Evolutionary conservation across 2,329 filamentous ascomycete genomes (phyloP).

Genomic region (Lasiodiplodia hormozganensis): DNA sequence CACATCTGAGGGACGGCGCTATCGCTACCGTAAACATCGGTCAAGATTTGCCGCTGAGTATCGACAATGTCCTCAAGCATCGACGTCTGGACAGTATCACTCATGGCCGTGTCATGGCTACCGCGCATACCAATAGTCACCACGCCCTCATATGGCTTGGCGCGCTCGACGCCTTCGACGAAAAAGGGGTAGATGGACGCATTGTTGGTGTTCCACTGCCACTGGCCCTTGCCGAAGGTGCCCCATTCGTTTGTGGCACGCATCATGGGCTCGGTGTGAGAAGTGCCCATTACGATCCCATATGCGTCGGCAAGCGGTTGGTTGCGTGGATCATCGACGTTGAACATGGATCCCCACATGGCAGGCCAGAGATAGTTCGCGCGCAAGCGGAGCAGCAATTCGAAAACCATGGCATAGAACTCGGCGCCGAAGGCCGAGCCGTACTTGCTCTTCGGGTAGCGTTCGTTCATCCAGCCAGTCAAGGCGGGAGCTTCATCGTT

Average conservation of each 20-base stretch:
- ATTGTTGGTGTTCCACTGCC: conserved; percentile 75
- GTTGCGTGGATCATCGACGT: conserved; percentile 72
- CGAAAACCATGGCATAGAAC: conserved; percentile 74
- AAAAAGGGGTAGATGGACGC: conserved; percentile 73
- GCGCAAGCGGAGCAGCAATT: conserved; percentile 71
- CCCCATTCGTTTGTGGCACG: conserved; percentile 62
- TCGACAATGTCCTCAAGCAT: conserved; percentile 67
- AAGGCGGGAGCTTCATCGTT: conserved; percentile 74
- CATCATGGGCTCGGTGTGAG: conserved; percentile 76
- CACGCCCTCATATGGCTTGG: conserved; percentile 70
- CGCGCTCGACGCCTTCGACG: conserved; percentile 68
- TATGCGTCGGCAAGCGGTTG: conserved; percentile 76
- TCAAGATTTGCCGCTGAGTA: conserved; percentile 66
- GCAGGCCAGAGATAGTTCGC: conserved; percentile 81
- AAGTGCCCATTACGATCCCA: conserved; percentile 74
- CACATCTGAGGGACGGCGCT: conserved; percentile 70
- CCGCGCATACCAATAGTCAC: conserved; percentile 75
- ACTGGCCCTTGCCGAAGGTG: conserved; percentile 62
- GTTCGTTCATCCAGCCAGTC: conserved; percentile 70
- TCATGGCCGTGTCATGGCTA: conserved; percentile 69
- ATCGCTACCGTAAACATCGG: conserved; percentile 60
- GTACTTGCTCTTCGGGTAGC: conserved; percentile 52
- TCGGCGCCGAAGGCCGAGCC: conserved; percentile 55
- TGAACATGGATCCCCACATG: conserved; percentile 74
- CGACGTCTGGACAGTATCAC: conserved; percentile 62